Evolutionary conservation across 2,329 filamentous ascomycete genomes (phyloP).

Genomic region (Leptoxyphium fumago): DNA sequence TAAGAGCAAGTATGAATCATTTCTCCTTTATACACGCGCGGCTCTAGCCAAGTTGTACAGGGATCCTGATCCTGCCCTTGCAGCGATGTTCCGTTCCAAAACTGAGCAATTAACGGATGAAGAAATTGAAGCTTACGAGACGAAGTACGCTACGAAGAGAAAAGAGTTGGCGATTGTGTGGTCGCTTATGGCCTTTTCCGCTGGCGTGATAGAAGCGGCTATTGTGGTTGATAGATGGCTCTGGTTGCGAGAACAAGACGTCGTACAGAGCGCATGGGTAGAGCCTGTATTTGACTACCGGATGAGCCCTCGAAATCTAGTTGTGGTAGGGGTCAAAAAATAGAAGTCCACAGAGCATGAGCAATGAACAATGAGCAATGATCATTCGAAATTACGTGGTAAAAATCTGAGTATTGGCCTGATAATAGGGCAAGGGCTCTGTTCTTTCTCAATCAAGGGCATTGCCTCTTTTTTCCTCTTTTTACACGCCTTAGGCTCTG

Average conservation of each 20-base stretch:
- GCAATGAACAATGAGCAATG: too few relatives aligned
- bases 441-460: too few relatives aligned
- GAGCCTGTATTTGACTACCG: slow-evolving; percentile 84
- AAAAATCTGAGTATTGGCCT: too few relatives aligned
- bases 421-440: too few relatives aligned
- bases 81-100: slow-evolving; percentile 45
- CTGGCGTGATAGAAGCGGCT: slow-evolving; percentile 72
- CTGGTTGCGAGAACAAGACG: slow-evolving; percentile 63
- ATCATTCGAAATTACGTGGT: too few relatives aligned
- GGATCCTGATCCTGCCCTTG: slow-evolving; percentile 41
- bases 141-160: slow-evolving; percentile 47
- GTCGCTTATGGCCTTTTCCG: slow-evolving; percentile 93
- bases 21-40: slow-evolving; percentile 64
- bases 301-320: slow-evolving; percentile 76
- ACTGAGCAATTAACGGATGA: slow-evolving; percentile 58
- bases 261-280: slow-evolving; percentile 68
- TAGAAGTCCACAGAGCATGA: not conserved
- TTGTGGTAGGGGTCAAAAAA: slow-evolving; percentile 78
- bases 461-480: too few relatives aligned
- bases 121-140: slow-evolving; percentile 58
- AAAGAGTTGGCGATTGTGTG: slow-evolving; percentile 78
- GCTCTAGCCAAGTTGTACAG: slow-evolving; percentile 57
- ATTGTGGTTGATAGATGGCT: slow-evolving; percentile 86
- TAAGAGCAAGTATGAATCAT: slow-evolving; percentile 64
- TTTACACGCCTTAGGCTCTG: too few relatives aligned